A percentile compares a stretch with the other conserved stretches of the same genome.
Evolutionary conservation across 2,329 filamentous ascomycete genomes (phyloP).

Genomic region (Epichloe sp.): DNA sequence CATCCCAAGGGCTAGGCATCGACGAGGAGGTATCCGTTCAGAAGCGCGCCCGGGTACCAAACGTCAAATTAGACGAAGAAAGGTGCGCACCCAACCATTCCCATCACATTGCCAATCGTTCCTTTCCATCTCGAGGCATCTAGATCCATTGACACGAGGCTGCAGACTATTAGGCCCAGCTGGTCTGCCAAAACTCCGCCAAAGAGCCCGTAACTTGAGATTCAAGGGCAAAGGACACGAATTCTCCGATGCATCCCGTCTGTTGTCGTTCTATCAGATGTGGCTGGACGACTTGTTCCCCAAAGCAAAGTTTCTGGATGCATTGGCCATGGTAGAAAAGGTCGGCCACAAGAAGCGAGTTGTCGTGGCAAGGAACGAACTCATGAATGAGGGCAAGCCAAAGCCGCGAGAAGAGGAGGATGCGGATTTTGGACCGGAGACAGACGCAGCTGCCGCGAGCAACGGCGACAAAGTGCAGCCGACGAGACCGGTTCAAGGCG

Average conservation of each 20-base stretch:
- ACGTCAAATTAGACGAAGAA: constrained; percentile 76
- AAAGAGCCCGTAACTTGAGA: constrained; percentile 55
- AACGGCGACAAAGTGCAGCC: constrained; percentile 19
- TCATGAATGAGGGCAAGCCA: constrained; percentile 68
- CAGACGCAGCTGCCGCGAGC: constrained; percentile 8
- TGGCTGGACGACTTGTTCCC: constrained; percentile 97
- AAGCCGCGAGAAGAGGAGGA: constrained; percentile 23
- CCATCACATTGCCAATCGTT: background rate
- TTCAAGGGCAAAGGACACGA: constrained; percentile 94
- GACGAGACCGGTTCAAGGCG: background rate
- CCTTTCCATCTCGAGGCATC: background rate
- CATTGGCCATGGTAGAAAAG: constrained; percentile 82
- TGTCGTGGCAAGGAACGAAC: constrained; percentile 60
- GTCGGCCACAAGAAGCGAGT: constrained; percentile 74
- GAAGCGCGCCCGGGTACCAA: constrained; percentile 57
- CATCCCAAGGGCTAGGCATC: constrained; percentile 51
- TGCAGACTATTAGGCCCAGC: constrained; percentile 63
- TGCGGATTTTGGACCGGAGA: constrained; percentile 16
- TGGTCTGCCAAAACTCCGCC: constrained; percentile 72
- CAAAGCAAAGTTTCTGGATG: constrained; percentile 86
- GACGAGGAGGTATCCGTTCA: constrained; percentile 76
- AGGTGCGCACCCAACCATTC: constrained; percentile 31
- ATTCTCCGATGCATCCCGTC: constrained; percentile 71
- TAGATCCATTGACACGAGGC: background rate
- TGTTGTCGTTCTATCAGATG: constrained; percentile 84